Percentiles rank a stretch among this genome's conserved stretches.
Conservation (phyloP, 306 rosid species). For the Neltuma alba region DNA sequence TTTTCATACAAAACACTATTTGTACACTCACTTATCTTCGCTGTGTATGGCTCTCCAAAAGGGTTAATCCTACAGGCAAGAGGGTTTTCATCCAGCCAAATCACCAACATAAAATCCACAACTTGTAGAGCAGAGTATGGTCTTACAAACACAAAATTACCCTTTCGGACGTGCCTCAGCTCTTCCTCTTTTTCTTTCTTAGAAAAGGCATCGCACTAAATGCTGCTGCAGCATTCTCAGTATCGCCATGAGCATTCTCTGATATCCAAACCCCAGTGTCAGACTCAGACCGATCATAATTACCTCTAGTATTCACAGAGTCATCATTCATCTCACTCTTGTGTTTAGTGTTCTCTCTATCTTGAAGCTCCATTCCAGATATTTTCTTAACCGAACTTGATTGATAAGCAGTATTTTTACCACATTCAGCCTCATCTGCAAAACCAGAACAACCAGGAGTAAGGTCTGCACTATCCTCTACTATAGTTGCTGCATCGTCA, state of each 20-base stretch:
- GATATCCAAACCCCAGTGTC: conserved; percentile 23
- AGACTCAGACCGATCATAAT: conserved; percentile 36
- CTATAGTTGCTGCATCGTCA: conserved; percentile 20
- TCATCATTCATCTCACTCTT: conserved; percentile 30
- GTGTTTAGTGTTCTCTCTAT: conserved; percentile 21
- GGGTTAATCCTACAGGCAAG: no score
- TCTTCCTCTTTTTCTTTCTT: conserved; percentile 62
- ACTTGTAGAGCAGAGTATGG: background rate
- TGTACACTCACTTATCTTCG: no score
- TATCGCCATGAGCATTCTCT: conserved; percentile 36
- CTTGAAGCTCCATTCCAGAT: conserved; percentile 29
- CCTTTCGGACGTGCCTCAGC: conserved; percentile 32
- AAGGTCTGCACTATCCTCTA: conserved; percentile 29
- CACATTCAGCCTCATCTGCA: conserved; percentile 27
- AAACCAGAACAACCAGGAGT: conserved; percentile 37
- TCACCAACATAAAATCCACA: background rate
- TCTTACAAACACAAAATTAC: background rate
- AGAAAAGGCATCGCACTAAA: conserved; percentile 77
- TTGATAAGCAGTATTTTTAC: conserved; percentile 33
- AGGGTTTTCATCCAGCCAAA: background rate
- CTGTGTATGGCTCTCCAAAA: no score
- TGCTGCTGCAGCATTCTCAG: conserved; percentile 38
- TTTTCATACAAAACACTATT: background rate
- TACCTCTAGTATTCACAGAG: conserved; percentile 25
- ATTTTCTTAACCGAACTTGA: conserved; percentile 31